A percentile compares a stretch with the other conserved stretches of the same genome.
Evolutionary conservation across 176 grass and related monocot species (phyloP).

Genomic region (Oryza coarctata): DNA sequence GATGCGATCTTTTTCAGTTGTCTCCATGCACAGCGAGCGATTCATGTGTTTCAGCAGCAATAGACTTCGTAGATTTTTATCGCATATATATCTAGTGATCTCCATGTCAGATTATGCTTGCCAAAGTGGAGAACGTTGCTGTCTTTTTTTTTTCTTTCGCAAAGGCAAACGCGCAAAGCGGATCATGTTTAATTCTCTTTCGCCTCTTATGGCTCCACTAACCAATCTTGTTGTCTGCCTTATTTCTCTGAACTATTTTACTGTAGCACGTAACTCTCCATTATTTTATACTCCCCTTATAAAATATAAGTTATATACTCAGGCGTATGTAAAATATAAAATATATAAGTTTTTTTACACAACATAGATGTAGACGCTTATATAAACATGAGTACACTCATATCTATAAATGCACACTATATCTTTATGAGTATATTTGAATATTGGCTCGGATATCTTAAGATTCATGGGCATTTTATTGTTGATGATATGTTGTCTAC

Average conservation of each 20-base stretch:
- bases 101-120: slow-evolving; percentile 40
- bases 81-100: neutral
- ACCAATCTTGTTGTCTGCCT: neutral
- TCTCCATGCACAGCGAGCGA: neutral
- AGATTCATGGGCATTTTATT: too few relatives aligned
- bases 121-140: neutral
- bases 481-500: too few relatives aligned
- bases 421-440: too few relatives aligned
- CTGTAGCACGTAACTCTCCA: too few relatives aligned
- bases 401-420: too few relatives aligned
- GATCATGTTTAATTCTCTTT: neutral
- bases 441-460: too few relatives aligned
- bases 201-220: neutral
- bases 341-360: too few relatives aligned
- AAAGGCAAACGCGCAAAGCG: neutral
- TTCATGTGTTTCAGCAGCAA: slow-evolving; percentile 3
- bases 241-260: neutral
- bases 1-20: neutral
- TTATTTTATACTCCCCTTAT: too few relatives aligned
- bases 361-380: too few relatives aligned
- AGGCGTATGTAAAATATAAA: too few relatives aligned
- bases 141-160: neutral
- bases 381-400: too few relatives aligned
- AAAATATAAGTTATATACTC: too few relatives aligned
- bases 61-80: slow-evolving; percentile 4